phyloP scores from a whole-genome alignment of 371 early-diverging fungal species.

The Actinomortierella ambigua region DNA sequence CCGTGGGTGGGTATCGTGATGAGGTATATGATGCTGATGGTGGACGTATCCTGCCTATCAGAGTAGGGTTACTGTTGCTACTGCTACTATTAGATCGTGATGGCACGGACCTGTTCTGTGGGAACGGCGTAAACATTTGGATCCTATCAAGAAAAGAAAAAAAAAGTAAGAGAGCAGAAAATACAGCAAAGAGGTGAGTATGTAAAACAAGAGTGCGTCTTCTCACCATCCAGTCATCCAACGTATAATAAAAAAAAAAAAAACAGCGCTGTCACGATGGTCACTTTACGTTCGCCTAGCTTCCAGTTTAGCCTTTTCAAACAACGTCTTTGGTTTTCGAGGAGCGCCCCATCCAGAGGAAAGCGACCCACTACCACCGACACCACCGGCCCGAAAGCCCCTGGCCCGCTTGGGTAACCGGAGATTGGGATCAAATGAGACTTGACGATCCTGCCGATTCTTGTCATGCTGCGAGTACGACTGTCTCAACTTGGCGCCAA shows the following conservation, averaged over 20 bases:
- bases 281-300: conserved; percentile 32
- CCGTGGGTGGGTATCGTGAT: too few relatives aligned
- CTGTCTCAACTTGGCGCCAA: conserved; percentile 32
- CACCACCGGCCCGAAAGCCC: background rate
- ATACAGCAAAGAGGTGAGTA: too few relatives aligned
- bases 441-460: conserved; percentile 25
- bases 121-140: conserved; percentile 20
- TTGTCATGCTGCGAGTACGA: conserved; percentile 35
- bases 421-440: conserved; percentile 35
- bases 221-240: too few relatives aligned
- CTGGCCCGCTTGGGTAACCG: conserved; percentile 15
- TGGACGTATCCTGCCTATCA: too few relatives aligned
- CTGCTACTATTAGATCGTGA: conserved; percentile 6
- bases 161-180: too few relatives aligned
- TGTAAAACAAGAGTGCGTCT: too few relatives aligned
- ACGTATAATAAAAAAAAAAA: too few relatives aligned
- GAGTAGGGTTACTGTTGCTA: background rate
- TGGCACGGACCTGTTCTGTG: conserved; percentile 25
- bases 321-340: conserved; percentile 26
- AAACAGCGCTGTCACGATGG: background rate
- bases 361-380: background rate
- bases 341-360: conserved; percentile 19
- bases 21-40: too few relatives aligned
- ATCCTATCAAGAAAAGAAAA: conserved; percentile 9
- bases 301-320: conserved; percentile 38